Conservation (phyloP, 2,329 filamentous ascomycete genomes). For the Verticillium zaregamsianum region DNA sequence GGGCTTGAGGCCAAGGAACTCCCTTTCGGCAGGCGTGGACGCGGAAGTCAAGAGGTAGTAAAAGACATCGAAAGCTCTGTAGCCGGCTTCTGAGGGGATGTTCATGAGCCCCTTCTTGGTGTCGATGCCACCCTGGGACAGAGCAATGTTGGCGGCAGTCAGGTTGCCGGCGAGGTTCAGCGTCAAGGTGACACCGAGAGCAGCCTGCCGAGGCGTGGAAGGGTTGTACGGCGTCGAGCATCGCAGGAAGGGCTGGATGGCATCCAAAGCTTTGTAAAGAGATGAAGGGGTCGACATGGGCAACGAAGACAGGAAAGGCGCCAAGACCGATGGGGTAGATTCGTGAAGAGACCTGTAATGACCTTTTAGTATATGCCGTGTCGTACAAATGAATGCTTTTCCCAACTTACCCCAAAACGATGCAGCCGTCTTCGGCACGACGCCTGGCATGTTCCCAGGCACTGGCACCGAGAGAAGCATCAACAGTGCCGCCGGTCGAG, state of each 20-base stretch:
- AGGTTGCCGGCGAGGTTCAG: constrained; percentile 78
- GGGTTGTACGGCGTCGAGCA: constrained; percentile 87
- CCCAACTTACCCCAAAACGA: constrained; percentile 72
- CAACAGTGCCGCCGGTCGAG: constrained; percentile 71
- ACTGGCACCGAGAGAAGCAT: constrained; percentile 70
- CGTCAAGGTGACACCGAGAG: constrained; percentile 76
- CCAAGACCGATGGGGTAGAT: constrained; percentile 79
- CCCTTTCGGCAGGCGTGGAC: constrained; percentile 81
- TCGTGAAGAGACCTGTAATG: constrained; percentile 73
- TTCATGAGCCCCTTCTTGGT: constrained; percentile 74
- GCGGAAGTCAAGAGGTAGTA: constrained; percentile 94
- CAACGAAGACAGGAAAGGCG: constrained; percentile 75
- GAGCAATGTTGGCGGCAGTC: constrained; percentile 67
- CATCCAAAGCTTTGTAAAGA: constrained; percentile 74
- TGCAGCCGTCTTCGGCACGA: constrained; percentile 91
- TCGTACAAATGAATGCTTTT: neutral
- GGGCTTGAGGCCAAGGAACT: constrained; percentile 77
- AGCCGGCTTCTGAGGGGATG: constrained; percentile 74
- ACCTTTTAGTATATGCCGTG: neutral
- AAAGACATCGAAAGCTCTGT: constrained; percentile 94
- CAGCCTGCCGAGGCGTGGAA: constrained; percentile 74
- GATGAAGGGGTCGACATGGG: constrained; percentile 74
- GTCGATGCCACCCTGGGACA: constrained; percentile 87
- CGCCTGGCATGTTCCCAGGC: constrained; percentile 96
- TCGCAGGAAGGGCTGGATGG: constrained; percentile 79